Conservation (phyloP, 116 monocot genomes). For the Dioscorea cayenensis region DNA sequence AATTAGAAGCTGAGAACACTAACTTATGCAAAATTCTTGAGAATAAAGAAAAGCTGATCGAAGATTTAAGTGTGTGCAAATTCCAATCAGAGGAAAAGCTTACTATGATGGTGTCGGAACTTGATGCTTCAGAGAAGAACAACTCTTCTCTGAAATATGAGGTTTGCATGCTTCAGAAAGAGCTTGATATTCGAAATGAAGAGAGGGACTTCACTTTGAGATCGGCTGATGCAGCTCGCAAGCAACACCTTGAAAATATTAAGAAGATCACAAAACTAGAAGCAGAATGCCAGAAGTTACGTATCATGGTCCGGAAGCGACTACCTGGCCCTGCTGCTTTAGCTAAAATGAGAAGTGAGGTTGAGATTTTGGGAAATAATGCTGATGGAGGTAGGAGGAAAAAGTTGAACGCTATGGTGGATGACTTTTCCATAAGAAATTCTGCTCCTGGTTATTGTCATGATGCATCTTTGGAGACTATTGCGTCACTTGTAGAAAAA, state of each 20-base stretch:
- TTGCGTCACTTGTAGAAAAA: constrained; percentile 29
- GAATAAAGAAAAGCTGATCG: constrained; percentile 36
- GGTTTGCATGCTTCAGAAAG: constrained; percentile 67
- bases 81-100: constrained; percentile 31
- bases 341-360: constrained; percentile 66
- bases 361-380: constrained; percentile 34
- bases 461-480: constrained; percentile 21
- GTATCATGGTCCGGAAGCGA: constrained; percentile 55
- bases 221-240: constrained; percentile 52
- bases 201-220: constrained; percentile 55
- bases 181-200: constrained; percentile 60
- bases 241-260: constrained; percentile 31
- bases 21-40: constrained; percentile 33
- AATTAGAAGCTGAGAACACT: constrained; percentile 28
- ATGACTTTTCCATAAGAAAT: background rate
- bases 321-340: constrained; percentile 65
- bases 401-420: constrained; percentile 8
- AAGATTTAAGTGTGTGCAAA: constrained; percentile 35
- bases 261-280: constrained; percentile 68
- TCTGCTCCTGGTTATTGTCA: constrained; percentile 5
- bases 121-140: constrained; percentile 41
- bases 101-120: constrained; percentile 19
- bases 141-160: constrained; percentile 67
- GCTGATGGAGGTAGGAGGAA: constrained; percentile 19
- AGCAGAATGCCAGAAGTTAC: constrained; percentile 66